Evolutionary conservation across 139 green algal genomes (phyloP).

Genomic region (Chlorella sp.): DNA sequence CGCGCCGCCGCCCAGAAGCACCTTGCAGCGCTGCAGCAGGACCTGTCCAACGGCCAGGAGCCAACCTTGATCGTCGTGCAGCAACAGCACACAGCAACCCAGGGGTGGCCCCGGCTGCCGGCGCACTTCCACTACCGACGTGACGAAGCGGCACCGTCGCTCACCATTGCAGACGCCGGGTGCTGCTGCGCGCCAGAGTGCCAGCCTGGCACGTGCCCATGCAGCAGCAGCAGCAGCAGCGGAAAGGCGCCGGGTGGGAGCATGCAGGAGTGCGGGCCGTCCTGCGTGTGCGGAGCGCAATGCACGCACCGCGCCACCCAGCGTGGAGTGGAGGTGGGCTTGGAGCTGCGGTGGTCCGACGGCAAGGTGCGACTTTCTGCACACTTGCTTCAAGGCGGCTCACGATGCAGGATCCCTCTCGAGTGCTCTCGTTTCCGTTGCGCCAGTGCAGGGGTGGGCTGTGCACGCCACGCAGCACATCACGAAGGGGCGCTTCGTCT

Average conservation of each 20-base stretch:
- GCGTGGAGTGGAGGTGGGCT: not conserved
- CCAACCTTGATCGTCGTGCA: not conserved
- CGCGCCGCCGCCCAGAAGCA: too few species aligned
- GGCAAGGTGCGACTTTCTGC: too few species aligned
- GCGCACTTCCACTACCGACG: not conserved
- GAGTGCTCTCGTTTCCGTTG: not conserved
- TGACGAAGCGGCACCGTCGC: too few species aligned
- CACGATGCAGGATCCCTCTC: not conserved
- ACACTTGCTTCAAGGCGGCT: not conserved
- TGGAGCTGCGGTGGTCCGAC: too few species aligned
- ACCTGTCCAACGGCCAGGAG: not conserved
- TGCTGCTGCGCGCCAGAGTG: not conserved
- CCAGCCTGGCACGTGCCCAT: not conserved
- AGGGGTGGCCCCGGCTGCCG: not conserved
- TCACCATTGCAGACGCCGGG: too few species aligned
- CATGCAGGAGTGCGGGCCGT: not conserved
- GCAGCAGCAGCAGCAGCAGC: too few species aligned
- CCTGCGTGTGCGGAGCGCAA: not conserved
- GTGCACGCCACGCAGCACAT: constrained; percentile 21
- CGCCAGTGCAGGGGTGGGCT: constrained; percentile 34
- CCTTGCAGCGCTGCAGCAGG: not conserved
- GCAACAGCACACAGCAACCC: not conserved
- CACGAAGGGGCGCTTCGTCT: constrained; percentile 30
- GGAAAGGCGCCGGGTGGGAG: not conserved
- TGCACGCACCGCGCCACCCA: not conserved